Evolutionary conservation across 345 rosid genomes (phyloP).

Genomic region (Eucalyptus guilfoylei): DNA sequence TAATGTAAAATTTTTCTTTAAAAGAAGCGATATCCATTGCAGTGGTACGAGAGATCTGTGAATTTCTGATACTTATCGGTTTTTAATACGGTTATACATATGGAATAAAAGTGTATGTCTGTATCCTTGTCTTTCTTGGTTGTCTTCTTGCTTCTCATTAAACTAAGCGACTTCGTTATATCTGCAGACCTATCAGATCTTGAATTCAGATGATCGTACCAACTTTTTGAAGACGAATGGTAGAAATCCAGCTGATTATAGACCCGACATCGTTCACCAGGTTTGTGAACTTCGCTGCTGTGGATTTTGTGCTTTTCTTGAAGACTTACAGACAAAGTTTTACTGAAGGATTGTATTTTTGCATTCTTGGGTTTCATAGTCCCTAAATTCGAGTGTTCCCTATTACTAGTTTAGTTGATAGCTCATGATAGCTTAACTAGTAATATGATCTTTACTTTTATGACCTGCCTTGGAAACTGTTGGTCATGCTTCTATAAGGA

Average conservation of each 20-base stretch:
- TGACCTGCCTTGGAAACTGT: not conserved
- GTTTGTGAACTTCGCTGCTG: constrained; percentile 5
- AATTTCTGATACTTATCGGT: not conserved
- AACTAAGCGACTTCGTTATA: not conserved
- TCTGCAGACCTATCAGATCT: constrained; percentile 64
- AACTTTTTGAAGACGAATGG: constrained; percentile 64
- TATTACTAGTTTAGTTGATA: not conserved
- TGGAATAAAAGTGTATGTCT: not conserved
- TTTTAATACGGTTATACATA: not conserved
- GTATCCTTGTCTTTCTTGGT: not conserved
- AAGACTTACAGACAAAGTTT: not conserved
- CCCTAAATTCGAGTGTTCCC: not conserved
- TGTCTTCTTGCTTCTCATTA: not conserved
- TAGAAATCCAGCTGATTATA: constrained; percentile 68
- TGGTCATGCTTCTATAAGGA: not conserved
- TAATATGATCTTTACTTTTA: not conserved
- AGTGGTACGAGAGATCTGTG: not conserved
- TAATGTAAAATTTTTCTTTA: not conserved
- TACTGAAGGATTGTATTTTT: not conserved
- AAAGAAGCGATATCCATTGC: not conserved
- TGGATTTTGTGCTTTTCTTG: not conserved
- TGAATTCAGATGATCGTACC: constrained; percentile 83
- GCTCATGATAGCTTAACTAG: not conserved
- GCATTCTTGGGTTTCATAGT: not conserved
- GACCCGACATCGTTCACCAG: constrained; percentile 87